Evolutionary conservation across 2,329 filamentous ascomycete species (phyloP).

Genomic region (Cercospora canescens): DNA sequence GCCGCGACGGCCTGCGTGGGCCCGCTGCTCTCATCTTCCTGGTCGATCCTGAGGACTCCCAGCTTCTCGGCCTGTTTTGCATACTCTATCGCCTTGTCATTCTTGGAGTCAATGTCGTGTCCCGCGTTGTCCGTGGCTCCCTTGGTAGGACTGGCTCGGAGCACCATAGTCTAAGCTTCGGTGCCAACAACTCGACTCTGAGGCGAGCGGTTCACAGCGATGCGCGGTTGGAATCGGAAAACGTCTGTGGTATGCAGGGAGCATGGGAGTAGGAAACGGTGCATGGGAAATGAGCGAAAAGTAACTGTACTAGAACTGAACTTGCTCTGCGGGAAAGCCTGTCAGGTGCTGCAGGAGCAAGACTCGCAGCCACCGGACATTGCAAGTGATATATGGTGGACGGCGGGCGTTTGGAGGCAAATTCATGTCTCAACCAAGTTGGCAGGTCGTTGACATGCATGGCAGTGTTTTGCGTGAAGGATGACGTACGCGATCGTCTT

Average conservation of each 20-base stretch:
- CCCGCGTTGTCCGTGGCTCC: not conserved
- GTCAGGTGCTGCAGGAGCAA: not conserved
- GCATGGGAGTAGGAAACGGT: slow-evolving; percentile 2
- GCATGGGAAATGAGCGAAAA: not conserved
- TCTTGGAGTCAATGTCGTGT: slow-evolving; percentile 1
- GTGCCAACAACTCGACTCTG: not conserved
- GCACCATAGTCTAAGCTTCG: not conserved
- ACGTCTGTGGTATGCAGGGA: not conserved
- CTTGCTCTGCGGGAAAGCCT: not conserved
- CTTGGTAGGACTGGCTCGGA: not conserved
- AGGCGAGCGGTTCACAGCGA: not conserved
- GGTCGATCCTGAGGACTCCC: slow-evolving; percentile 40
- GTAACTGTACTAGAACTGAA: not conserved
- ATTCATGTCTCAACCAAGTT: not conserved
- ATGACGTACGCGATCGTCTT: not conserved
- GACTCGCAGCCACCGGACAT: not conserved
- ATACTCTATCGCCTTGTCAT: slow-evolving; percentile 49
- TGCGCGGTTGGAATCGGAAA: not conserved
- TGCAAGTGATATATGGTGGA: not conserved
- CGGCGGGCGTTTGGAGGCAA: not conserved
- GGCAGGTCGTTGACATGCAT: not conserved
- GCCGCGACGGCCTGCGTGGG: slow-evolving; percentile 62
- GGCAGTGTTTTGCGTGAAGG: not conserved
- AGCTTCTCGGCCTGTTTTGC: slow-evolving; percentile 58
- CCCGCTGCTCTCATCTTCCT: slow-evolving; percentile 44